Base-by-base conservation (phyloP, 768 basidiomycete genomes). In the Calocera cornea region DNA sequence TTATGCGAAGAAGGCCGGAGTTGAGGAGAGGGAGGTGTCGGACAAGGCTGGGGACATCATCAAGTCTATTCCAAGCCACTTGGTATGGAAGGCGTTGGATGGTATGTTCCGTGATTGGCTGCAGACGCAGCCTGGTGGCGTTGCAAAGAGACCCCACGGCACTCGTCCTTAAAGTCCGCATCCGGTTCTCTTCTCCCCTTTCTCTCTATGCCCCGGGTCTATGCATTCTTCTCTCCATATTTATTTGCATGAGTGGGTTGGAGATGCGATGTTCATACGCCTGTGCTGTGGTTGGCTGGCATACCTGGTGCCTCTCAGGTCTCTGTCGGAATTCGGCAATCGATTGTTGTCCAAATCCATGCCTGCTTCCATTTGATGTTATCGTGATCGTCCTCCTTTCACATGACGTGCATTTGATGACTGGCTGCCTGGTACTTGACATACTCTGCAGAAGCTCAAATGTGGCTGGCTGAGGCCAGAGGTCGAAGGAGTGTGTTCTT, bases 51-150 rank as follows among this genome's bases (percentile, higher is more conserved):
- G 90, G 19, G 94, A 97, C 78, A 91, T 99, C 71, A 88, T 99
- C 69, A 82, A 92, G 73, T 88, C 86, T 74, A 75, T 99, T 70
- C 95, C 97, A 34, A 86, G 87, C 34, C 88, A 92, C 75, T 79
- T 95, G 71, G 83, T 95, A 69, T 90, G 91, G 79, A 91, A 91
- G 78, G 91, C 90, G 73, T 76, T 97, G 75, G 97, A 99, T 77
- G 90, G 90, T 34, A 90, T 97, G 72, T 97, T 94, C 79, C 91
- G 90, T 74, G 93, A 95, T 54, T 77, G 75, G 74, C 66, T 68
- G 54, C 54, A 14, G 27, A 60, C 14, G 11, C 24, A 29, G 54
- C 54, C 54, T 16, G 54, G 54, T 60, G 54, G 54, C 54, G 31
- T n/a, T n/a, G n/a, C 14, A 27, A 60, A 60, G 31, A 12, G 54